These are phyloP conservation scores for Suillus occidentalis DNA, from an alignment of 768 basidiomycete species.

Conservation along the genomic window DNA sequence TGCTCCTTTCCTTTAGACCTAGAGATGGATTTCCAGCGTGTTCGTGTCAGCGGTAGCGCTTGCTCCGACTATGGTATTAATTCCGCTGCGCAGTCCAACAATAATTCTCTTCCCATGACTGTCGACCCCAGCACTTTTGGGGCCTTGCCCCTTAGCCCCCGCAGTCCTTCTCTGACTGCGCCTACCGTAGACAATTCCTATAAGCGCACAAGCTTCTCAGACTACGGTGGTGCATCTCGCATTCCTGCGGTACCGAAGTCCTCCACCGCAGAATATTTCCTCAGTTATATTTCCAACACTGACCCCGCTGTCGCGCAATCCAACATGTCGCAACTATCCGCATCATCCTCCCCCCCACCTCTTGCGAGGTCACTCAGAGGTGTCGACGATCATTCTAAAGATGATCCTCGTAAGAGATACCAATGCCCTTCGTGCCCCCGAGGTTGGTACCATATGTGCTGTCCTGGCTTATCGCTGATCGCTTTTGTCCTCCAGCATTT, in stretches of 20 bases:
- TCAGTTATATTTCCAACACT: slow-evolving; percentile 28
- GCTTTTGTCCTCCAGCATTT: slow-evolving; percentile 55
- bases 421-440: slow-evolving; percentile 73
- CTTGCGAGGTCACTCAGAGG: slow-evolving; percentile 37
- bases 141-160: slow-evolving; percentile 55
- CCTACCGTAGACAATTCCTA: slow-evolving; percentile 26
- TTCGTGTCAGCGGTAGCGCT: slow-evolving; percentile 49
- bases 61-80: slow-evolving; percentile 54
- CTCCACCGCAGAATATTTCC: slow-evolving; percentile 45
- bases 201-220: slow-evolving; percentile 60
- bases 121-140: slow-evolving; percentile 62
- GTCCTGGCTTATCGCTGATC: slow-evolving; percentile 2
- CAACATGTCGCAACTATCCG: slow-evolving; percentile 51
- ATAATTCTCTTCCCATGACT: slow-evolving; percentile 40
- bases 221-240: slow-evolving; percentile 59
- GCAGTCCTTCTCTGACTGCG: slow-evolving; percentile 44
- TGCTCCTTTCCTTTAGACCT: slow-evolving; percentile 65
- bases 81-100: slow-evolving; percentile 31
- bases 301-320: slow-evolving; percentile 58
- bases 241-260: slow-evolving; percentile 48
- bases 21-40: slow-evolving; percentile 70
- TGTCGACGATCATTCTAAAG: slow-evolving; percentile 45
- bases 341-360: slow-evolving; percentile 42
- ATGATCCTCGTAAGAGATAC: slow-evolving; percentile 77
- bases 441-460: slow-evolving; percentile 41